Percentiles rank a stretch among this genome's conserved stretches.
Conservation (phyloP, 2,329 filamentous ascomycete species). For the Cladosporium sp. region DNA sequence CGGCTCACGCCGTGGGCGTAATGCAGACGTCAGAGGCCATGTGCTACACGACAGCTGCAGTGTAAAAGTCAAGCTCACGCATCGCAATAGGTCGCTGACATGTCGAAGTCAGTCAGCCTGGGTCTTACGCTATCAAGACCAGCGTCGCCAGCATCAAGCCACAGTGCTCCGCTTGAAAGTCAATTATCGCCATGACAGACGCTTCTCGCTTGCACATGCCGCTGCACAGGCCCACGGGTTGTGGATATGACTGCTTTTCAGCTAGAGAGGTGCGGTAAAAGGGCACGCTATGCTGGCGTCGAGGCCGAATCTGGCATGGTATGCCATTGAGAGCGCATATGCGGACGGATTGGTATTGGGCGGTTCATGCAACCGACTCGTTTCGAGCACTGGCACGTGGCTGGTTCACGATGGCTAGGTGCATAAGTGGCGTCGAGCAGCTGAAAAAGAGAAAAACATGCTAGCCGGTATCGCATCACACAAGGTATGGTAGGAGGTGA, state of each 20-base stretch:
- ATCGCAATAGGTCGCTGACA: constrained; percentile 1
- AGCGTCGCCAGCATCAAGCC: neutral
- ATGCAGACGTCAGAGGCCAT: neutral
- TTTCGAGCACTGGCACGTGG: neutral
- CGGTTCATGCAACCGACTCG: neutral
- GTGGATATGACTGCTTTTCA: neutral
- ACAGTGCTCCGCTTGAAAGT: neutral
- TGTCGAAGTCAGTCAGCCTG: constrained; percentile 11
- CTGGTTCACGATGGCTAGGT: neutral
- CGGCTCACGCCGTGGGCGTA: neutral
- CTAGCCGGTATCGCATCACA: neutral
- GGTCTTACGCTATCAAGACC: constrained; percentile 6
- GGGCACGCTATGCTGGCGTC: neutral
- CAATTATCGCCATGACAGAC: neutral
- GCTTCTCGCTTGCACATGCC: neutral
- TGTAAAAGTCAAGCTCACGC: neutral
- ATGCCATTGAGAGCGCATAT: neutral
- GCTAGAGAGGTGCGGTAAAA: neutral
- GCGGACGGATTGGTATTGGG: neutral
- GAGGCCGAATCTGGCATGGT: neutral
- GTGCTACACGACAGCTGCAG: constrained; percentile 7
- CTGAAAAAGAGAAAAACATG: neutral
- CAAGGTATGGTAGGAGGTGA: neutral
- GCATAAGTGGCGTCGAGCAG: constrained; percentile 6
- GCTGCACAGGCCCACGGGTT: neutral